Base-by-base conservation (phyloP, 805 yeast genomes). In the Kluyveromyces lactis region DNA sequence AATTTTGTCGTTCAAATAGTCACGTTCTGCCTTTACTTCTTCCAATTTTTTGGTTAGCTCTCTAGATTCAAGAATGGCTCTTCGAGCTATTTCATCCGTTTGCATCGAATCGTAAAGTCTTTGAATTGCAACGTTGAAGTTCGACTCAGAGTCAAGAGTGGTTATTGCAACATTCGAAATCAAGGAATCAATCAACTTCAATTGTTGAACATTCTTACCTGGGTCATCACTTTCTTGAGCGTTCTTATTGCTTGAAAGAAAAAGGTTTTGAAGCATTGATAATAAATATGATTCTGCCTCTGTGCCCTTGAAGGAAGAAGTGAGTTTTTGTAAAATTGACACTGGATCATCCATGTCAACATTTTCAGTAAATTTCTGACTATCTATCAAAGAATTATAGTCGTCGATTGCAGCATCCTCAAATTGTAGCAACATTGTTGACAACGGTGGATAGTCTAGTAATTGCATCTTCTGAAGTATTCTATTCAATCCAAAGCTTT, bases 31-130 rank as follows among this genome's bases (percentile, higher is more conserved):
- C 33, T 50, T 48, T 16, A 50, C 39, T 42, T 61, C 64, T 36
- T 77, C 81, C 2, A 79, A 73, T 30, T 64, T 67, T 42, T 66
- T 66, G 4, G 70, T 66, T 30, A 79, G 70, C 12, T 72, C 77
- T 44, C 76, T 72, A 8, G 79, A 73, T 41, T 82, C 89, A 13
- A 55, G 16, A 3, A 67, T 72, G 42, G 96, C 94, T 39, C 82
- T 72, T 39, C 83, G 69, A 11, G 95, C 95, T 57, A 81, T 83
- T 42, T 86, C 95, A 59, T 92, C 97, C 0, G 96, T 86, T 50
- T 80, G 80, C 62, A 89, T 72, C 8, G 90, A 72, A 31, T 86
- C 79, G 43, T 76, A 71, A 31, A 92, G 68, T 40, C 81, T 67
- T 53, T 86, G 92, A 26, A 89, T 83, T 1, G 95, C 86, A 46